Evolutionary conservation across 306 rosid species (phyloP).

Genomic region (Acacia confusa): DNA sequence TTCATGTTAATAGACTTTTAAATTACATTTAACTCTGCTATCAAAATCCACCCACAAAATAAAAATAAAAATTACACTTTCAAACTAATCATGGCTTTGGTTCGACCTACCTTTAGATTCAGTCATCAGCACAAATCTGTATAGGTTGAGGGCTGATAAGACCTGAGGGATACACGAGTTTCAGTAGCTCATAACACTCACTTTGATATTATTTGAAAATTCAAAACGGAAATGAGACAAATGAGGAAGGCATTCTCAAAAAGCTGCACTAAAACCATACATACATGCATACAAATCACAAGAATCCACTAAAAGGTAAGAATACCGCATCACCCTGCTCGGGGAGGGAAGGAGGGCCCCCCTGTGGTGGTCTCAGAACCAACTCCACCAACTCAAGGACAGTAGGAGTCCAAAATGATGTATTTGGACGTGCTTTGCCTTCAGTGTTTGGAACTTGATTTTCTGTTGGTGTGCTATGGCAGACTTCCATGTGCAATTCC

Average conservation of each 20-base stretch:
- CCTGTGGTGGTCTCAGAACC: conserved; percentile 72
- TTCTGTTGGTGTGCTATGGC: conserved; percentile 38
- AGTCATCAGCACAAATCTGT: conserved; percentile 74
- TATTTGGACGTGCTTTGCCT: conserved; percentile 4
- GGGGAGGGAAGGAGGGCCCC: conserved; percentile 92
- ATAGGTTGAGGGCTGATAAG: conserved; percentile 83
- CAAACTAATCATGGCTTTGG: conserved; percentile 10
- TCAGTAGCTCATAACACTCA: neutral
- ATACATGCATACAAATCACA: too few species aligned
- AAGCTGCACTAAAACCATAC: conserved; percentile 27
- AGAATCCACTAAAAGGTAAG: conserved; percentile 24
- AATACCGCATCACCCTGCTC: conserved; percentile 83
- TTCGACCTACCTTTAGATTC: conserved; percentile 68
- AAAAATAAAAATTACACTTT: neutral
- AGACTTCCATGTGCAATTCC: conserved; percentile 61
- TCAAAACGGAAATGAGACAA: conserved; percentile 16
- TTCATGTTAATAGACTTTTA: conserved; percentile 10
- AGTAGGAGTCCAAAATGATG: conserved; percentile 57
- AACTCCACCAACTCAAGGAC: conserved; percentile 71
- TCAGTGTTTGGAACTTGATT: conserved; percentile 31
- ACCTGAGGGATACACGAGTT: conserved; percentile 45
- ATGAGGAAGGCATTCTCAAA: conserved; percentile 10
- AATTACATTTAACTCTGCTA: neutral
- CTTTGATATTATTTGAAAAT: conserved; percentile 2
- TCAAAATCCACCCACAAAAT: neutral